phyloP scores from a whole-genome alignment of 23 red algal species.

The Pyropia haitanensis region DNA sequence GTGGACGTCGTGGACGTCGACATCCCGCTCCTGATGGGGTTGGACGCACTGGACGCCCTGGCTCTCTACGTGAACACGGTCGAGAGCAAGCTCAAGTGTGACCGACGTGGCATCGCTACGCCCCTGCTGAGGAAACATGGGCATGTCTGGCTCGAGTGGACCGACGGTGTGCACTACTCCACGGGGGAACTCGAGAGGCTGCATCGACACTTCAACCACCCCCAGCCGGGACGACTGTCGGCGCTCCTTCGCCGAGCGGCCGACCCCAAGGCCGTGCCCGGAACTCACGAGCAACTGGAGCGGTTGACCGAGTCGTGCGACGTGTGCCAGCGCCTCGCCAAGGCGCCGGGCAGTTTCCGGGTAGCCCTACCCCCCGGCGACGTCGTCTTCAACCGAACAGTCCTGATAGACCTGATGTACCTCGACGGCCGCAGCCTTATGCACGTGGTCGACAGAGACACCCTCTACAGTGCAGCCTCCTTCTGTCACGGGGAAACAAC shows the following conservation, averaged over 20 bases:
- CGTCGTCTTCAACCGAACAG: conserved; percentile 2
- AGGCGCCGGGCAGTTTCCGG: conserved; percentile 2
- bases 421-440: conserved; percentile 11
- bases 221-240: neutral
- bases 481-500: conserved; percentile 7
- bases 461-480: conserved; percentile 4
- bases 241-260: neutral
- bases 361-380: neutral
- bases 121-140: neutral
- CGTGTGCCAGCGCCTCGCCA: conserved; percentile 2
- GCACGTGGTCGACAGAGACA: conserved; percentile 17
- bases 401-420: conserved; percentile 14
- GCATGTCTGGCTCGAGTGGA: conserved; percentile 5
- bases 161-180: neutral
- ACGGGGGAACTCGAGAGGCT: conserved; percentile 1
- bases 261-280: neutral
- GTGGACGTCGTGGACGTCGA: conserved; percentile 10
- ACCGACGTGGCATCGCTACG: neutral
- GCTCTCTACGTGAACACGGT: neutral
- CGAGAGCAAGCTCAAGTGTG: neutral
- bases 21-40: conserved; percentile 9
- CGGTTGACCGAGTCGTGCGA: neutral
- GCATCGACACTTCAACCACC: conserved; percentile 2
- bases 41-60: neutral
- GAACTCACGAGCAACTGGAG: conserved; percentile 2